These are phyloP conservation scores for Apiotrichum montevideense DNA, from an alignment of 1,284 basidiomycete species.

Conservation along the genomic window DNA sequence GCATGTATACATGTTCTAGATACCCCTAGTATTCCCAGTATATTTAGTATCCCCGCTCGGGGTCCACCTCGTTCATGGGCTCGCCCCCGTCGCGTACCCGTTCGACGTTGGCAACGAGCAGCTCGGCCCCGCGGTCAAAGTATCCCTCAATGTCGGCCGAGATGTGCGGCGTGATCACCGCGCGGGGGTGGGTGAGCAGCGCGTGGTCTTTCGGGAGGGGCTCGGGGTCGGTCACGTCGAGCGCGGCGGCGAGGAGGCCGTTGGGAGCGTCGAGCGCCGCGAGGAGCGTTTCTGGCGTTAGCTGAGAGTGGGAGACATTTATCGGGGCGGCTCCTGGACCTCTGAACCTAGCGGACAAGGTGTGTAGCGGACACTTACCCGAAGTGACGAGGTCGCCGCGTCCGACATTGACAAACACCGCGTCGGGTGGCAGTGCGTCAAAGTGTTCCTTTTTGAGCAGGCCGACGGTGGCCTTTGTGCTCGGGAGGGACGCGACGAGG, in stretches of 20 bases:
- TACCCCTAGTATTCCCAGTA: too few relatives aligned
- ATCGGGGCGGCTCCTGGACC: too few relatives aligned
- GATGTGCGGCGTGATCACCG: slow-evolving; percentile 42
- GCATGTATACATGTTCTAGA: background rate
- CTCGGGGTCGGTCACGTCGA: slow-evolving; percentile 48
- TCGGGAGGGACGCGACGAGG: slow-evolving; percentile 40
- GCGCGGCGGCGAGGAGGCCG: slow-evolving; percentile 32
- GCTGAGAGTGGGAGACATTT: background rate
- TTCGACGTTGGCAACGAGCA: slow-evolving; percentile 45
- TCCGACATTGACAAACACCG: slow-evolving; percentile 46
- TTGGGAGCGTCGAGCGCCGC: slow-evolving; percentile 8
- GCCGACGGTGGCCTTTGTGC: slow-evolving; percentile 33
- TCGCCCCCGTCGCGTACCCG: slow-evolving; percentile 31
- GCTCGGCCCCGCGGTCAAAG: slow-evolving; percentile 36
- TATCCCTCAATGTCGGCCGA: slow-evolving; percentile 37
- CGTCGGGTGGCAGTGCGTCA: slow-evolving; percentile 29
- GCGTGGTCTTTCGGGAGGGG: slow-evolving; percentile 41
- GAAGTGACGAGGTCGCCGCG: slow-evolving; percentile 41
- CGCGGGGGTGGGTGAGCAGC: slow-evolving; percentile 39
- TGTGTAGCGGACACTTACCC: slow-evolving; percentile 17
- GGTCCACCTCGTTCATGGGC: slow-evolving; percentile 39
- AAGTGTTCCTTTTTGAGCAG: slow-evolving; percentile 34
- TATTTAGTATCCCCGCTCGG: slow-evolving; percentile 39
- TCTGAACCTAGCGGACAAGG: too few relatives aligned
- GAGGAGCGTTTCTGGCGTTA: background rate